Evolutionary conservation across 768 basidiomycete species (phyloP), one percentile per base, ranked within the genome.

Genomic region (Termitomyces sp.): DNA sequence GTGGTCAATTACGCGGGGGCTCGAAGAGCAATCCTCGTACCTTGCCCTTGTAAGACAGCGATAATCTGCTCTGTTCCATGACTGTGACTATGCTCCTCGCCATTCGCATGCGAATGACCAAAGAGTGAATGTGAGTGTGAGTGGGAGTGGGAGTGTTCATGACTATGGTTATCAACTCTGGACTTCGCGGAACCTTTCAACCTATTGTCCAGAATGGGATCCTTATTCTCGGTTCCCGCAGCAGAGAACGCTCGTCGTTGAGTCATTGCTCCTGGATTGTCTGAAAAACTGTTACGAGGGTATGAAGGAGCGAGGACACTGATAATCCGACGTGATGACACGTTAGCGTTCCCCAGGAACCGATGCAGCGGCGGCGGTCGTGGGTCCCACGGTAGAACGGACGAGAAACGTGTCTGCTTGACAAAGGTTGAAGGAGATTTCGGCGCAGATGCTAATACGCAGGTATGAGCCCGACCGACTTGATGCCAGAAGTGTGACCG

Each of bases 21-120:
- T 41, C 22, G 13, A 48, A 36, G 56, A 16, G 10, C n/a, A 28
- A 26, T 43, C 8, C n/a, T 68, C 83, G 41, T 63, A 88, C 88
- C 85, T 69, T 78, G 72, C 54, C 88, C 87, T 60, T 83, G 74
- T 55, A 90, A 72, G 0, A 87, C 86, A 38, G 85, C 78, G 52
- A 90, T 79, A 53, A 92, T 81, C 64, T 82, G 78, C 63, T 87
- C 86, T 33, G 86, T 81, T 36, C 83, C 85, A 57, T 85, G 81
- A 24, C 71, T 67, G 58, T 86, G 81, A 36, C 71, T 67, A 57
- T 86, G 81, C 48, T 77, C 83, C 36, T 80, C 78, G 30, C 73
- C 78, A 66, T 88, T 85, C 20, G 83, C 80, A 66, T 88, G 86
- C 13, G 83, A 80, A 66, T 88, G 88, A 0, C 77, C 74, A 65